Percentiles rank a stretch among this genome's conserved stretches.
phyloP scores from a whole-genome alignment of 2,329 filamentous ascomycete genomes.

The Lachnellula suecica region DNA sequence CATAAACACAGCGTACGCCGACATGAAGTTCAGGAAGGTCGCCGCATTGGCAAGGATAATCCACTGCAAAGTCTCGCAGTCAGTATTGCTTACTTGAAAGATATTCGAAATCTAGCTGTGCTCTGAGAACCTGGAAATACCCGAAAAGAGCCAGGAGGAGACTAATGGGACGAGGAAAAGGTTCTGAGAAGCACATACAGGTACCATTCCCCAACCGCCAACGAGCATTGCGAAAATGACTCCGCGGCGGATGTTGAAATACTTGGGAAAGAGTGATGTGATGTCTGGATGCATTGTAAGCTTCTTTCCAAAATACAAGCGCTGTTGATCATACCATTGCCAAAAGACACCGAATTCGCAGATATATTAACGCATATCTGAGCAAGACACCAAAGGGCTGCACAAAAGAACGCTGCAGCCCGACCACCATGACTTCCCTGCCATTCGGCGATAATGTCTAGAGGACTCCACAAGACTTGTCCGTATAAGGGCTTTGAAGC shows the following conservation, averaged over 20 bases:
- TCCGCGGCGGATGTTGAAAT: constrained; percentile 47
- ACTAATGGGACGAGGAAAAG: too few relatives aligned
- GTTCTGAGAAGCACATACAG: too few relatives aligned
- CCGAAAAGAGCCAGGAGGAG: too few relatives aligned
- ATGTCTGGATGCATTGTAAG: too few relatives aligned
- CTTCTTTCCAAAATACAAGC: too few relatives aligned
- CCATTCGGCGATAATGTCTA: constrained; percentile 21
- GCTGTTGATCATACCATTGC: constrained; percentile 24
- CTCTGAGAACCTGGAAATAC: too few relatives aligned
- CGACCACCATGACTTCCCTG: constrained; percentile 24
- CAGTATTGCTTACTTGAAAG: too few relatives aligned
- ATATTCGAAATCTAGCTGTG: too few relatives aligned
- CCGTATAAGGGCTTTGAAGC: constrained; percentile 25
- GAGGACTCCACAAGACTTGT: constrained; percentile 24
- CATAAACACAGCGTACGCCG: constrained; percentile 33
- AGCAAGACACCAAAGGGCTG: constrained; percentile 21
- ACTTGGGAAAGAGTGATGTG: constrained; percentile 47
- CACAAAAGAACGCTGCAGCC: constrained; percentile 27
- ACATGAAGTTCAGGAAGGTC: constrained; percentile 30
- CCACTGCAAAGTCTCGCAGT: too few relatives aligned
- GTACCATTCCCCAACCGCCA: constrained; percentile 42
- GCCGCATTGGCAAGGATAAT: constrained; percentile 37
- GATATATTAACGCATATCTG: constrained; percentile 38
- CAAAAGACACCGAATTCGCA: constrained; percentile 34
- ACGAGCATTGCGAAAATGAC: constrained; percentile 42